Evolutionary conservation across 805 yeast genomes (phyloP).

Genomic region (Wickerhamiella kazuoi): DNA sequence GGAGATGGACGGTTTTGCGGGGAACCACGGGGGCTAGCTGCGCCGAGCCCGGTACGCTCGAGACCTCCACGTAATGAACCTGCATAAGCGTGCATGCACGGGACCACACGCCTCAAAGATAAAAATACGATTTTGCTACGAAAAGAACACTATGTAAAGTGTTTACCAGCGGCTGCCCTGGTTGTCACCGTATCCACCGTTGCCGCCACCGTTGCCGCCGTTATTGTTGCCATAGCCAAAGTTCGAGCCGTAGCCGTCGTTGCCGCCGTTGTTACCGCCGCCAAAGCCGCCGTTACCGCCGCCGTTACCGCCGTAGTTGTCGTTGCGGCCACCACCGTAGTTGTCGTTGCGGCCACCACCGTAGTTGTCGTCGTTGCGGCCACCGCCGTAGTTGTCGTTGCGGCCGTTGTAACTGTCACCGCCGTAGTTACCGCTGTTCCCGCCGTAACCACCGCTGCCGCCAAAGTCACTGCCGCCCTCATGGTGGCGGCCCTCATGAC

Average conservation of each 20-base stretch:
- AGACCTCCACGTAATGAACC: too few species aligned
- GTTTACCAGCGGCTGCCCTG: background rate
- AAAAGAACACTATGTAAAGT: too few species aligned
- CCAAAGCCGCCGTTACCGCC: background rate
- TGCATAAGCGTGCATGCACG: too few species aligned
- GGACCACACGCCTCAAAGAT: too few species aligned
- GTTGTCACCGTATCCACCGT: too few species aligned
- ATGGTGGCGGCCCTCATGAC: slow-evolving; percentile 2
- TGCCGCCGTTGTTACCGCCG: background rate
- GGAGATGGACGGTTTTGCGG: too few species aligned
- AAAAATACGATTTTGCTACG: too few species aligned
- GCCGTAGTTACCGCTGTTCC: slow-evolving; percentile 15
- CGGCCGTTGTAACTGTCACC: slow-evolving; percentile 10
- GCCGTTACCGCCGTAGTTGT: background rate
- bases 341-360: slow-evolving; percentile 13
- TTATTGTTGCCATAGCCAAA: slow-evolving; percentile 1
- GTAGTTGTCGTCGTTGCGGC: slow-evolving; percentile 15
- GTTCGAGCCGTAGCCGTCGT: background rate
- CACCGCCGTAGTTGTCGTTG: slow-evolving; percentile 7
- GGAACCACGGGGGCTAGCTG: too few species aligned
- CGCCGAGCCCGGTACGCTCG: too few species aligned
- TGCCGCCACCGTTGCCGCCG: slow-evolving; percentile 1
- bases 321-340: slow-evolving; percentile 6
- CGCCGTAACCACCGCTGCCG: slow-evolving; percentile 3
- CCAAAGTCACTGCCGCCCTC: background rate